Conservation (phyloP, 176 grass and related monocot species). For the Raddia guianensis region DNA sequence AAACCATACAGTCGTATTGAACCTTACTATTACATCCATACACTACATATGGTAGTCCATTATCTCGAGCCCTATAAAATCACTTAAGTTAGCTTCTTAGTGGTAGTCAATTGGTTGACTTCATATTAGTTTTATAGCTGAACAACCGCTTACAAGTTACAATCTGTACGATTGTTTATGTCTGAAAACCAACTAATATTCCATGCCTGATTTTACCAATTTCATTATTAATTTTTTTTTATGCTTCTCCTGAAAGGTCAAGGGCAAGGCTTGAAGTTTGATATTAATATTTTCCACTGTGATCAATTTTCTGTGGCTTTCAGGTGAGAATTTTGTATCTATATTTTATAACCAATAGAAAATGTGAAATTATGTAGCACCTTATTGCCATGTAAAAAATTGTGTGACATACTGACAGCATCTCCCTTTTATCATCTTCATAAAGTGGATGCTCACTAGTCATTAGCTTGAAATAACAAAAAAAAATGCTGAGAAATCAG, state of each 20-base stretch:
- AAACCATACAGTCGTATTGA: background rate
- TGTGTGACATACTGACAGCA: constrained; percentile 10
- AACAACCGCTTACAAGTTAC: background rate
- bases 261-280: constrained; percentile 69
- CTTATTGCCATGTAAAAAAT: constrained; percentile 30
- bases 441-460: constrained; percentile 29
- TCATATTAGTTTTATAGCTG: constrained; percentile 29
- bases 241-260: constrained; percentile 56
- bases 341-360: constrained; percentile 28
- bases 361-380: constrained; percentile 24
- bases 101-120: background rate
- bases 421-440: constrained; percentile 19
- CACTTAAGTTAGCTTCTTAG: background rate
- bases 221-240: constrained; percentile 29
- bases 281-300: constrained; percentile 31
- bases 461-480: constrained; percentile 18
- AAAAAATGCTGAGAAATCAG: constrained; percentile 51
- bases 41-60: constrained; percentile 4
- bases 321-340: constrained; percentile 39
- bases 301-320: constrained; percentile 24
- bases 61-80: background rate
- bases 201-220: background rate
- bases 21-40: constrained; percentile 15
- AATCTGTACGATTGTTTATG: constrained; percentile 11
- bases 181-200: constrained; percentile 12